phyloP scores from a whole-genome alignment of 768 basidiomycete species.

The Tylopilus plumbeoviolaceoides region DNA sequence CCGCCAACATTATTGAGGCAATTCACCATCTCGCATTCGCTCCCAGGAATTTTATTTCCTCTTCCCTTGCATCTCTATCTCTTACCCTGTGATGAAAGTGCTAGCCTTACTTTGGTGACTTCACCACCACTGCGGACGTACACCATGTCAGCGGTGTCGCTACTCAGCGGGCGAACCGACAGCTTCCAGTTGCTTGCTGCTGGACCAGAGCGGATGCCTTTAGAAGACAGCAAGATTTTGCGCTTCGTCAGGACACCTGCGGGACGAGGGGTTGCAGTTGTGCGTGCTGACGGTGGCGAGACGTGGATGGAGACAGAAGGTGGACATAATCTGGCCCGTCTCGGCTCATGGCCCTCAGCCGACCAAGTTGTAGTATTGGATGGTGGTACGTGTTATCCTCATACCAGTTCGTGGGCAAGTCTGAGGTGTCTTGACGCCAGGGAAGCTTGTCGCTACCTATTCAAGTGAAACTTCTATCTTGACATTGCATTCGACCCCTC shows the following conservation, averaged over 20 bases:
- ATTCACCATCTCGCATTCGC: slow-evolving; percentile 66
- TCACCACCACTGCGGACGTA: slow-evolving; percentile 64
- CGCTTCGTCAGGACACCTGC: slow-evolving; percentile 76
- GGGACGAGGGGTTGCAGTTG: slow-evolving; percentile 67
- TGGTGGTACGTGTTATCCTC: slow-evolving; percentile 42
- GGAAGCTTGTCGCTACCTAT: slow-evolving; percentile 55
- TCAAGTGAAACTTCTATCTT: slow-evolving; percentile 42
- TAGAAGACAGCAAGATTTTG: slow-evolving; percentile 51
- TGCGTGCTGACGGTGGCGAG: slow-evolving; percentile 59
- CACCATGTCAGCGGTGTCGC: slow-evolving; percentile 51
- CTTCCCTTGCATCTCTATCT: slow-evolving; percentile 51
- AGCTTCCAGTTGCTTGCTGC: slow-evolving; percentile 45
- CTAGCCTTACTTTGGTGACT: slow-evolving; percentile 54
- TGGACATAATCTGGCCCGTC: slow-evolving; percentile 46
- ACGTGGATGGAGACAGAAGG: slow-evolving; percentile 53
- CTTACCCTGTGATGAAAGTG: slow-evolving; percentile 44
- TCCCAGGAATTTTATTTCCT: slow-evolving; percentile 43
- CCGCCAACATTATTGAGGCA: slow-evolving; percentile 81
- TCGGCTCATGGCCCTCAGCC: slow-evolving; percentile 49
- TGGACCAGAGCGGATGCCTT: slow-evolving; percentile 35
- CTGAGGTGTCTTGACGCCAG: slow-evolving; percentile 34
- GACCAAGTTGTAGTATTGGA: slow-evolving; percentile 71
- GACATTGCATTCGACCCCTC: slow-evolving; percentile 51
- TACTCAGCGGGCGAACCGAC: slow-evolving; percentile 58
- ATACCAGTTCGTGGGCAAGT: background rate